Percentiles rank a stretch among this genome's conserved stretches.
Conservation (phyloP, 106 monocot species). For the Alisma plantagoaquatica region DNA sequence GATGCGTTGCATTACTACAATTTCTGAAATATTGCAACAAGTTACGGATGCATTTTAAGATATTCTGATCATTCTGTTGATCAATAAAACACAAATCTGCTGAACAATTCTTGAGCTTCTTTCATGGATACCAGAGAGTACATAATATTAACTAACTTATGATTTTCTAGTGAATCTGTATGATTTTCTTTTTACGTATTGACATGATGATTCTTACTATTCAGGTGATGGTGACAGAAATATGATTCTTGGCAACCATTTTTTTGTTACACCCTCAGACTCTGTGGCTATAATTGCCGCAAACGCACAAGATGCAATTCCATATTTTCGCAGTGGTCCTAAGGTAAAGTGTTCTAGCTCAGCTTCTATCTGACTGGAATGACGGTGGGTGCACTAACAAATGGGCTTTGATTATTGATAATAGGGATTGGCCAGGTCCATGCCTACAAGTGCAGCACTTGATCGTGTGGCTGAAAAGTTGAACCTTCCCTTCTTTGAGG, state of each 20-base stretch:
- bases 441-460: conserved; percentile 98
- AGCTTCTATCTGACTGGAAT: background rate
- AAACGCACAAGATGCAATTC: conserved; percentile 79
- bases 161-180: too few relatives aligned
- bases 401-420: background rate
- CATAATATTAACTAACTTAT: too few relatives aligned
- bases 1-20: too few relatives aligned
- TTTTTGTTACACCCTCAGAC: conserved; percentile 96
- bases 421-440: conserved; percentile 97
- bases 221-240: conserved; percentile 98
- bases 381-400: background rate
- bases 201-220: conserved; percentile 1
- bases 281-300: conserved; percentile 98
- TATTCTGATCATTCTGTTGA: too few relatives aligned
- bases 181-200: too few relatives aligned
- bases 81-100: too few relatives aligned
- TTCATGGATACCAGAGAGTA: too few relatives aligned
- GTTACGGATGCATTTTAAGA: too few relatives aligned
- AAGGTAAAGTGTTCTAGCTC: conserved; percentile 32
- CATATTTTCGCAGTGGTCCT: conserved; percentile 80
- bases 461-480: conserved; percentile 91
- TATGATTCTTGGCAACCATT: conserved; percentile 90
- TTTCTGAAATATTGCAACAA: too few relatives aligned
- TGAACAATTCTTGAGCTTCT: too few relatives aligned
- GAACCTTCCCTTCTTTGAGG: conserved; percentile 96